A percentile compares a stretch with the other conserved stretches of the same genome.
phyloP scores from a whole-genome alignment of 2,329 filamentous ascomycete genomes.

The Zasmidium citrigriseum region DNA sequence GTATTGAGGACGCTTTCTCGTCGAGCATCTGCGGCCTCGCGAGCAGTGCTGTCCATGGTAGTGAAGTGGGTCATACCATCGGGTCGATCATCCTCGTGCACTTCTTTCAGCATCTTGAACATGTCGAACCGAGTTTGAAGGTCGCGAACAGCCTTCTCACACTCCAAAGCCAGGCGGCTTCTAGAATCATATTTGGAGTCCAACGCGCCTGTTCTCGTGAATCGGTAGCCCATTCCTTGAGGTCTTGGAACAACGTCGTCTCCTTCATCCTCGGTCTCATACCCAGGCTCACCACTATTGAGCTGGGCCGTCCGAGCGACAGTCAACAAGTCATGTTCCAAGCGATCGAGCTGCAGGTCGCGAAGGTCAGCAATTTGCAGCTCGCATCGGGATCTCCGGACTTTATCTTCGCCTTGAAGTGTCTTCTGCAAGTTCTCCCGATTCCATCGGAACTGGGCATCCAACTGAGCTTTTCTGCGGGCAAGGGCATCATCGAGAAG shows the following conservation, averaged over 20 bases:
- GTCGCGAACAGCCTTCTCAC: conserved; percentile 23
- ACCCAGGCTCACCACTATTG: conserved; percentile 2
- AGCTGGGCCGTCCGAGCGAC: conserved; percentile 27
- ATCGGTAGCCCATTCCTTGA: conserved; percentile 36
- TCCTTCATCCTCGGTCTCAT: conserved; percentile 39
- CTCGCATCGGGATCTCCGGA: conserved; percentile 36
- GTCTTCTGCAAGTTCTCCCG: conserved; percentile 40
- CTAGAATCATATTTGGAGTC: conserved; percentile 31
- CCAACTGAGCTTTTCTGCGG: conserved; percentile 39
- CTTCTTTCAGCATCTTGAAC: conserved; percentile 31
- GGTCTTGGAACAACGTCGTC: conserved; percentile 37
- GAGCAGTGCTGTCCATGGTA: conserved; percentile 41
- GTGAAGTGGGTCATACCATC: conserved; percentile 38
- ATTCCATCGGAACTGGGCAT: conserved; percentile 40
- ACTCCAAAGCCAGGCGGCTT: conserved; percentile 31
- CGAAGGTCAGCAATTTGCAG: conserved; percentile 34
- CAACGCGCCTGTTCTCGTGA: conserved; percentile 23
- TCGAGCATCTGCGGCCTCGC: conserved; percentile 42
- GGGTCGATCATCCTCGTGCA: conserved; percentile 30
- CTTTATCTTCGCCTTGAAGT: conserved; percentile 39
- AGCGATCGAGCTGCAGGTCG: conserved; percentile 28
- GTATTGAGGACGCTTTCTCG: conserved; percentile 36
- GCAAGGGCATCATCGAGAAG: conserved; percentile 51
- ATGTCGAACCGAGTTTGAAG: conserved; percentile 27
- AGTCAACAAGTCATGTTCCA: conserved; percentile 34